Percentiles rank a stretch among this genome's conserved stretches.
Evolutionary conservation across 2,329 filamentous ascomycete genomes (phyloP).

Genomic region (Epichloe scottii): DNA sequence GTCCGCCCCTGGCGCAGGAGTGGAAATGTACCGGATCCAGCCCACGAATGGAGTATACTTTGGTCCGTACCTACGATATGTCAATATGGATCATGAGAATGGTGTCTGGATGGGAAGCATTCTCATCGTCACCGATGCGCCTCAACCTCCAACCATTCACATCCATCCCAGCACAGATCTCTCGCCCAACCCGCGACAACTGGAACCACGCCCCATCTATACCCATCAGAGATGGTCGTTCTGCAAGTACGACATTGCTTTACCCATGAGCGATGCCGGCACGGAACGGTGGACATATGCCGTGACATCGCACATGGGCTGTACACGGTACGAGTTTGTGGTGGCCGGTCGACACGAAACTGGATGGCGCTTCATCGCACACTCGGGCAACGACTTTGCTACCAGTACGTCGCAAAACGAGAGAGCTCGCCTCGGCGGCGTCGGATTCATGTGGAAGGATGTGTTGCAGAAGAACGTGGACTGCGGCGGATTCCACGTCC

Average conservation of each 20-base stretch:
- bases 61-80: constrained; percentile 87
- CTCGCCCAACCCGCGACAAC: constrained; percentile 81
- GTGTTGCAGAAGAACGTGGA: constrained; percentile 95
- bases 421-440: constrained; percentile 70
- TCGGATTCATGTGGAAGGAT: constrained; percentile 98
- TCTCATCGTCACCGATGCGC: constrained; percentile 78
- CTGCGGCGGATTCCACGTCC: constrained; percentile 88
- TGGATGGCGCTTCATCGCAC: constrained; percentile 90
- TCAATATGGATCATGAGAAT: constrained; percentile 91
- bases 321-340: constrained; percentile 95
- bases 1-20: constrained; percentile 80
- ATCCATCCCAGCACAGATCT: constrained; percentile 83
- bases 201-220: constrained; percentile 70
- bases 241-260: constrained; percentile 83
- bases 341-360: constrained; percentile 83
- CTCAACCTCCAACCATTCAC: constrained; percentile 90
- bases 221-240: constrained; percentile 92
- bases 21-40: constrained; percentile 86
- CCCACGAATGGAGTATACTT: constrained; percentile 98
- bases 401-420: constrained; percentile 79
- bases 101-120: constrained; percentile 91
- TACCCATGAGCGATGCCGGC: constrained; percentile 74
- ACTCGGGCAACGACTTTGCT: constrained; percentile 93
- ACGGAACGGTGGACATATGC: constrained; percentile 94
- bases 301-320: constrained; percentile 90